These are phyloP conservation scores for Schwanniomyces polymorphus DNA, from an alignment of 805 yeast genomes.

Conservation along the genomic window DNA sequence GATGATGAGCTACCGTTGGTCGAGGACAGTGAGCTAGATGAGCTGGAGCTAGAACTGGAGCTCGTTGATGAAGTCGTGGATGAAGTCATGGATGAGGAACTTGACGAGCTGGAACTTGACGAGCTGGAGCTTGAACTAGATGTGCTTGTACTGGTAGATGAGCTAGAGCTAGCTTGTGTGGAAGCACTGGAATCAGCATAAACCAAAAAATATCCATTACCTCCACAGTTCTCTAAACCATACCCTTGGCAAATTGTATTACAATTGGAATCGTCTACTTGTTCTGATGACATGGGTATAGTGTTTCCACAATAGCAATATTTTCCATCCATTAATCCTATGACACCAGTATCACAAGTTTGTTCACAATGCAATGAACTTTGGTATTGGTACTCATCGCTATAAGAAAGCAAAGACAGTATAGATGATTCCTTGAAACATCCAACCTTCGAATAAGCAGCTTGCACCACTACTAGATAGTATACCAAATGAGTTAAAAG, in stretches of 20 bases:
- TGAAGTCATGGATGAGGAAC: not conserved
- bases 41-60: not conserved
- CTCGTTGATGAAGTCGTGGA: not conserved
- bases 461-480: not conserved
- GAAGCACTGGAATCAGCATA: conserved; percentile 19
- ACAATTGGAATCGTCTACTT: conserved; percentile 27
- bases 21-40: conserved; percentile 2
- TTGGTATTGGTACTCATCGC: conserved; percentile 57
- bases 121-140: conserved; percentile 10
- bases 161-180: conserved; percentile 8
- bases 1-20: not conserved
- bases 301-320: conserved; percentile 41
- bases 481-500: not conserved
- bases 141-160: conserved; percentile 5
- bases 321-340: conserved; percentile 35
- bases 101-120: conserved; percentile 5
- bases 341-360: conserved; percentile 48
- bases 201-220: conserved; percentile 30
- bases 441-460: conserved; percentile 16
- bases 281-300: conserved; percentile 25
- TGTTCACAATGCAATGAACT: conserved; percentile 56
- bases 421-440: conserved; percentile 29
- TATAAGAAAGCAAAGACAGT: conserved; percentile 27
- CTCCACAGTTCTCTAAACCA: conserved; percentile 40
- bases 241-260: conserved; percentile 37